phyloP scores from a whole-genome alignment of 1,284 basidiomycete genomes.

The Singerocomus rubriflavus region DNA sequence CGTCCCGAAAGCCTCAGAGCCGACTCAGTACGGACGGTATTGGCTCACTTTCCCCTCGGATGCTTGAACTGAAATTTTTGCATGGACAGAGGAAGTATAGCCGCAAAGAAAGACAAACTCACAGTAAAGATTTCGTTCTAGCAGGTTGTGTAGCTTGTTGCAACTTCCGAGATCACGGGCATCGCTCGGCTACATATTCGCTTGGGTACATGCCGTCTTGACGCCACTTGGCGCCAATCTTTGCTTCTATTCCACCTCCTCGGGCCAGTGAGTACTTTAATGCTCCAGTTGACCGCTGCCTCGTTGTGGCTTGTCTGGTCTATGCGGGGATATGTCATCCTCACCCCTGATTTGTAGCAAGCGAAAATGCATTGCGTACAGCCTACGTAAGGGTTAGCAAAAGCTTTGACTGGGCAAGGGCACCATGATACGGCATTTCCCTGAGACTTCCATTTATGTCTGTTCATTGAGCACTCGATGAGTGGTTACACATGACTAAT shows the following conservation, averaged over 20 bases:
- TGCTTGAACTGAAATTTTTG: neutral
- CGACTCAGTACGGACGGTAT: too few relatives aligned
- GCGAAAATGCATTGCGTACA: neutral
- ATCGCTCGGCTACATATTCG: neutral
- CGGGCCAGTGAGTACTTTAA: neutral
- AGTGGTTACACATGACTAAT: too few relatives aligned
- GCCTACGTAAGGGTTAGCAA: neutral
- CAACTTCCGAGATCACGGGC: neutral
- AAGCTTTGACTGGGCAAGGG: too few relatives aligned
- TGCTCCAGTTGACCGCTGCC: neutral
- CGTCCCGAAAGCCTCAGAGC: too few relatives aligned
- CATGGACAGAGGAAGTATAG: neutral
- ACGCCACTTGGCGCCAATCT: neutral
- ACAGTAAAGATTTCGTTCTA: neutral
- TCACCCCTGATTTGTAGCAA: too few relatives aligned
- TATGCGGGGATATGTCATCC: neutral
- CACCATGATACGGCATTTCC: too few relatives aligned
- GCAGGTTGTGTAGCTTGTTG: neutral
- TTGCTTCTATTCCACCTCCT: neutral
- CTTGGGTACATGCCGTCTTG: neutral
- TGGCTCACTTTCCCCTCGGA: neutral
- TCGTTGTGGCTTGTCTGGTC: neutral
- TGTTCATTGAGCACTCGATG: too few relatives aligned
- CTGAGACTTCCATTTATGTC: too few relatives aligned
- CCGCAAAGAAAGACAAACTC: neutral